Conservation (phyloP, 2,329 filamentous ascomycete species). For the Fusarium pseudonygamai region DNA sequence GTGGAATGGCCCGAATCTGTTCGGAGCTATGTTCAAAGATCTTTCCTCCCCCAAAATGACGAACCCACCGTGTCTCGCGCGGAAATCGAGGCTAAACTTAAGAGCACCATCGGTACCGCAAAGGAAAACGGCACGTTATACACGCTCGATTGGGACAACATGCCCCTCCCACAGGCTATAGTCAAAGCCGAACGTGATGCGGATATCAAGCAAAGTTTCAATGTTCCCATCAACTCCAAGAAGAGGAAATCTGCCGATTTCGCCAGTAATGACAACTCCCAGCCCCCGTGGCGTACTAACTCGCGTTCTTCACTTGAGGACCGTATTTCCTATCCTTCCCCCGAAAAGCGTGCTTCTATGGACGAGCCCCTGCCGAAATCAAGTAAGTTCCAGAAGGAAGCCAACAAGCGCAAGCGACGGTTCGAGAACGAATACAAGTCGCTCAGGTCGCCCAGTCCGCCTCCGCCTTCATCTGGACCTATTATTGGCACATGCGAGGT, state of each 20-base stretch:
- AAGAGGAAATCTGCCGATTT: conserved; percentile 85
- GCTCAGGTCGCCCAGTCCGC: conserved; percentile 65
- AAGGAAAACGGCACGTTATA: conserved; percentile 78
- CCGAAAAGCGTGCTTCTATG: conserved; percentile 53
- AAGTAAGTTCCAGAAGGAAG: conserved; percentile 94
- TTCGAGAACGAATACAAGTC: conserved; percentile 76
- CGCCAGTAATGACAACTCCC: conserved; percentile 61
- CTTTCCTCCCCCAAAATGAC: conserved; percentile 80
- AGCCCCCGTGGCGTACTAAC: conserved; percentile 81
- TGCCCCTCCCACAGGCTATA: conserved; percentile 87
- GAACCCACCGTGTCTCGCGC: conserved; percentile 67
- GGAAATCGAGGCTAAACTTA: conserved; percentile 87
- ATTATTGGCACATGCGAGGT: conserved; percentile 85
- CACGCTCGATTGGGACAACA: conserved; percentile 80
- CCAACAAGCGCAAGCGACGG: conserved; percentile 89
- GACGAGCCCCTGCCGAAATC: conserved; percentile 61
- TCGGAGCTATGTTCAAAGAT: conserved; percentile 86
- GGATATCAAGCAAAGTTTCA: conserved; percentile 51
- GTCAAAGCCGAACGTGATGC: conserved; percentile 75
- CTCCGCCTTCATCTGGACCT: conserved; percentile 69
- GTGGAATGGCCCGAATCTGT: conserved; percentile 86
- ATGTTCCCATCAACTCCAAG: conserved; percentile 59
- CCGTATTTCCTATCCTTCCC: conserved; percentile 72
- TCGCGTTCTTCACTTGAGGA: conserved; percentile 70
- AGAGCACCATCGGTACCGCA: conserved; percentile 83